These are phyloP conservation scores for Guadua angustifolia DNA, from an alignment of 176 grass and related monocot species.

Conservation along the genomic window DNA sequence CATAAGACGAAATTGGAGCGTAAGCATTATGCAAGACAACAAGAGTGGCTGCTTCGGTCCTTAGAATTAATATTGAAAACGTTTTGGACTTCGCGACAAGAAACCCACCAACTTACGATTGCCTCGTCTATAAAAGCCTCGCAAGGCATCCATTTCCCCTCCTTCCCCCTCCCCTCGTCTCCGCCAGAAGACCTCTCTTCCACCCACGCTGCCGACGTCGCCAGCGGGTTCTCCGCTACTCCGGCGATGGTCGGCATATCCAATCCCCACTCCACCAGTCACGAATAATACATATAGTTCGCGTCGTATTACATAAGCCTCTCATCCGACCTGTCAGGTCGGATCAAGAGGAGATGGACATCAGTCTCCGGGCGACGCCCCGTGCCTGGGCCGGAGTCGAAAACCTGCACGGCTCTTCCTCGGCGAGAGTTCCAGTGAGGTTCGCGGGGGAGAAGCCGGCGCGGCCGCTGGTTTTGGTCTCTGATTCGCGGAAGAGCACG, in stretches of 20 bases:
- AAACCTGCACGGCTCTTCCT: not conserved
- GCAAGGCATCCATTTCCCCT: not conserved
- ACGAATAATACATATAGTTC: not conserved
- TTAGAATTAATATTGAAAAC: conserved; percentile 8
- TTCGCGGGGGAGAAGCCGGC: conserved; percentile 6
- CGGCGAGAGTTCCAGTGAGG: not conserved
- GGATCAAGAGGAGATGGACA: conserved; percentile 50
- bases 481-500: not conserved
- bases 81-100: not conserved
- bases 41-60: not conserved
- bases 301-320: not conserved
- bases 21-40: not conserved
- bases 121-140: conserved; percentile 42
- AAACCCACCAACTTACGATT: not conserved
- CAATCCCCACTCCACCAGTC: not conserved
- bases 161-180: not conserved
- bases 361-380: conserved; percentile 39
- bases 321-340: not conserved
- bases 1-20: not conserved
- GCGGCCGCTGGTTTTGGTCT: not conserved
- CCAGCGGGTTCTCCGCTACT: not conserved
- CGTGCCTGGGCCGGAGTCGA: conserved; percentile 21
- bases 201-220: not conserved
- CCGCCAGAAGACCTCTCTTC: not conserved
- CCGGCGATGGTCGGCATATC: conserved; percentile 10